A percentile compares a stretch with the other conserved stretches of the same genome.
phyloP scores from a whole-genome alignment of 768 basidiomycete species.

The Serendipita sp. region DNA sequence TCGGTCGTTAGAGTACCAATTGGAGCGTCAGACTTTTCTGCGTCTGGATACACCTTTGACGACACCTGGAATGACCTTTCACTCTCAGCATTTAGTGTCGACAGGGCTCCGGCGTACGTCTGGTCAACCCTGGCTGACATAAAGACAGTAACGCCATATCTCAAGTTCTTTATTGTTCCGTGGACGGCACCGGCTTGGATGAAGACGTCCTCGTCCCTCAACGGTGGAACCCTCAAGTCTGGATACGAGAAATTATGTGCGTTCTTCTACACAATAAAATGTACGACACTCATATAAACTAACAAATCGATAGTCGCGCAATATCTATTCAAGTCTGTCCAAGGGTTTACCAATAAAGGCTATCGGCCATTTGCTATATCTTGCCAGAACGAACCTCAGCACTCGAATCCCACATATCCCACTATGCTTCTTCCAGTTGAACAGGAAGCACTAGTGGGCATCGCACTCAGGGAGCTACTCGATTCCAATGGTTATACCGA shows the following conservation, averaged over 20 bases:
- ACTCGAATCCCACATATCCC: slow-evolving; percentile 53
- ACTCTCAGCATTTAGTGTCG: slow-evolving; percentile 41
- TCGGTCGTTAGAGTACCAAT: slow-evolving; percentile 54
- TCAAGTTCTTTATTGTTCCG: slow-evolving; percentile 44
- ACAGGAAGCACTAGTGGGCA: slow-evolving; percentile 44
- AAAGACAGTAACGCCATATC: slow-evolving; percentile 32
- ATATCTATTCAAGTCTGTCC: slow-evolving; percentile 56
- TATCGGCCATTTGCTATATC: slow-evolving; percentile 42
- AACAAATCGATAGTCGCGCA: slow-evolving; percentile 35
- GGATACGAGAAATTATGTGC: slow-evolving; percentile 33
- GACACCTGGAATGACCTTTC: slow-evolving; percentile 46
- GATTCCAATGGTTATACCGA: slow-evolving; percentile 42
- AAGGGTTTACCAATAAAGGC: slow-evolving; percentile 49
- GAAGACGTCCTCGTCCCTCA: slow-evolving; percentile 52
- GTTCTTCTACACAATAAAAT: slow-evolving; percentile 15
- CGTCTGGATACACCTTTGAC: slow-evolving; percentile 47
- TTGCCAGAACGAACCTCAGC: slow-evolving; percentile 36
- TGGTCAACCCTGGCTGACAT: slow-evolving; percentile 54
- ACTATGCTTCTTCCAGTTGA: slow-evolving; percentile 38
- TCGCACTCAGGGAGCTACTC: slow-evolving; percentile 38
- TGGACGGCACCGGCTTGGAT: slow-evolving; percentile 82
- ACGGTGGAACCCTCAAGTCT: slow-evolving; percentile 43
- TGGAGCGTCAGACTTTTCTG: slow-evolving; percentile 61
- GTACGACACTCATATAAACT: not conserved
- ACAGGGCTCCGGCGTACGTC: slow-evolving; percentile 41